A percentile compares a stretch with the other conserved stretches of the same genome.
These are phyloP conservation scores for Hondaea fermentalgiana DNA, from an alignment of 108 stramenopile species.

Conservation along the genomic window DNA sequence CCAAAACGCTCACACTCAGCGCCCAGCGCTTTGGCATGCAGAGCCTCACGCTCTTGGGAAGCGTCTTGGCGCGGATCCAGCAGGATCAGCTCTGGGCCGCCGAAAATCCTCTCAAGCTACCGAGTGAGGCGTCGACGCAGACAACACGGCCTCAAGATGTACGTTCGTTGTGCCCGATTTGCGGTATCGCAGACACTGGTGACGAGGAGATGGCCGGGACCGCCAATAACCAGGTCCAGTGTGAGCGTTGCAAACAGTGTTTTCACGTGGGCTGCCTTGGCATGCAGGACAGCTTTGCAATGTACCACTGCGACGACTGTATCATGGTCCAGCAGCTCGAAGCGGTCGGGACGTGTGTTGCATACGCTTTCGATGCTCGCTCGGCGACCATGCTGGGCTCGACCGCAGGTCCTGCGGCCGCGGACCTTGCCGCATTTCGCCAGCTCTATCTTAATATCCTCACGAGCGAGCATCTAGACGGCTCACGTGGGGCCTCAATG, in stretches of 20 bases:
- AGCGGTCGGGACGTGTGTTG: background rate
- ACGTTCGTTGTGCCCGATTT: background rate
- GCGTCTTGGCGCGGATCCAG: background rate
- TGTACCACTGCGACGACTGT: background rate
- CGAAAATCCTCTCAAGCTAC: background rate
- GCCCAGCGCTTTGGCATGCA: background rate
- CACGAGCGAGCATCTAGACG: background rate
- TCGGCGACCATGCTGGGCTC: too few species aligned
- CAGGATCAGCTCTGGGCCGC: background rate
- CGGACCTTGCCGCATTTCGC: background rate
- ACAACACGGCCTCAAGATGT: background rate
- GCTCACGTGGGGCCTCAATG: background rate
- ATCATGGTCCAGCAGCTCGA: constrained; percentile 1
- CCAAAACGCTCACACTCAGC: background rate
- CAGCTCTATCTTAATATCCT: background rate
- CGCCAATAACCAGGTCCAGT: background rate
- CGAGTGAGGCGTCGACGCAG: background rate
- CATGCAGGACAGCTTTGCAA: background rate
- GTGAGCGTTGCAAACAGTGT: background rate
- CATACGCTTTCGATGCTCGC: background rate
- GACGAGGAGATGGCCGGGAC: background rate
- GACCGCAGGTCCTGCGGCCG: background rate
- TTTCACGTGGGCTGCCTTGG: background rate
- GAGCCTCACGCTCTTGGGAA: background rate
- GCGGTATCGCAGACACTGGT: background rate